phyloP scores from a whole-genome alignment of 306 rosid genomes.

The Acmispon strigosus region DNA sequence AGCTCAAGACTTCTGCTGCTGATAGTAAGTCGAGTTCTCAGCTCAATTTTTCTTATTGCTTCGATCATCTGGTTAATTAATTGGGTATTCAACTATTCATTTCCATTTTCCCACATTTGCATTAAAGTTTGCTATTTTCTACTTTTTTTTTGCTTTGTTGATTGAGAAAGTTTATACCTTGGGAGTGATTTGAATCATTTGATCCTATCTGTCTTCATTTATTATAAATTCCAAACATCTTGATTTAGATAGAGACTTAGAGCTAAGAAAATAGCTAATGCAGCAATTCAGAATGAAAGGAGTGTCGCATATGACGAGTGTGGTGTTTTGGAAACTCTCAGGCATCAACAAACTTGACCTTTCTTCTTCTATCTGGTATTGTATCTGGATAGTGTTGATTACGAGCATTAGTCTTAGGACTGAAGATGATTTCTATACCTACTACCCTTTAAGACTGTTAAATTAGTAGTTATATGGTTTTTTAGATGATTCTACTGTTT shows the following conservation, averaged over 20 bases:
- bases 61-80: no score
- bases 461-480: neutral
- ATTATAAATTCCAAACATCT: no score
- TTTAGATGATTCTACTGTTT: neutral
- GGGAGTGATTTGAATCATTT: neutral
- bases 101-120: neutral
- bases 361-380: neutral
- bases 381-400: neutral
- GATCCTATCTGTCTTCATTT: neutral
- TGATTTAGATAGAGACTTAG: neutral
- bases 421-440: neutral
- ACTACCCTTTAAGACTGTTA: neutral
- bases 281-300: conserved; percentile 28
- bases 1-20: conserved; percentile 79
- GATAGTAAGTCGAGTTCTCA: conserved; percentile 46
- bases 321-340: neutral
- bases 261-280: no score
- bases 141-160: neutral
- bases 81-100: neutral
- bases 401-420: neutral
- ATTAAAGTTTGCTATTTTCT: neutral
- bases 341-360: neutral
- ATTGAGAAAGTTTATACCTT: neutral
- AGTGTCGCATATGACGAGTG: neutral
- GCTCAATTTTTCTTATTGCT: no score